These are phyloP conservation scores for Baorangia bicolor DNA, from an alignment of 768 basidiomycete genomes.

Conservation along the genomic window DNA sequence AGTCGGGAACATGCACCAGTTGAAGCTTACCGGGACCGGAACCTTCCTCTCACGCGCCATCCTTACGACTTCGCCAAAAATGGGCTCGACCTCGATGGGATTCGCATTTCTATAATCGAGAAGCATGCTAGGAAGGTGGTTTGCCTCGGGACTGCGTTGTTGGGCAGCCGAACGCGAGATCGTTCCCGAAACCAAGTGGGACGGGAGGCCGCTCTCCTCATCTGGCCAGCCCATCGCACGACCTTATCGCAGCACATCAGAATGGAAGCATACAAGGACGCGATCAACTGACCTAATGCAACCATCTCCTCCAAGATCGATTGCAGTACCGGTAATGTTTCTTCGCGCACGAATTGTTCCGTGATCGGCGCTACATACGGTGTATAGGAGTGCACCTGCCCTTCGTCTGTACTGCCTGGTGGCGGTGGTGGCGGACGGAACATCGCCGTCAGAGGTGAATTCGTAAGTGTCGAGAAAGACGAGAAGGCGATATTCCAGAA, in stretches of 20 bases:
- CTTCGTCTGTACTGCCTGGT: slow-evolving; percentile 1
- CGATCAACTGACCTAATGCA: slow-evolving; percentile 34
- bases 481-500: slow-evolving; percentile 63
- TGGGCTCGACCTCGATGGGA: slow-evolving; percentile 68
- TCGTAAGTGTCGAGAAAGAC: slow-evolving; percentile 49
- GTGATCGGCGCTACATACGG: slow-evolving; percentile 43
- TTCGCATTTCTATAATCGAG: slow-evolving; percentile 48
- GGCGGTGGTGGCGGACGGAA: slow-evolving; percentile 45
- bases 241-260: slow-evolving; percentile 9
- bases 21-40: slow-evolving; percentile 11
- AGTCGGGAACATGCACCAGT: background rate
- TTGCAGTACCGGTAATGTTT: slow-evolving; percentile 48
- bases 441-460: slow-evolving; percentile 48
- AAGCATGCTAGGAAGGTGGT: slow-evolving; percentile 60
- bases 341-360: slow-evolving; percentile 39
- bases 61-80: slow-evolving; percentile 52
- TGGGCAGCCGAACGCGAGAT: slow-evolving; percentile 39
- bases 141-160: slow-evolving; percentile 43
- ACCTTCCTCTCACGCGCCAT: slow-evolving; percentile 18
- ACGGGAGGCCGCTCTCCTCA: slow-evolving; percentile 45
- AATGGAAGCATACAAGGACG: background rate
- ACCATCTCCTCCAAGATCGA: slow-evolving; percentile 47
- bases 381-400: slow-evolving; percentile 33
- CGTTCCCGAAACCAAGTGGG: slow-evolving; percentile 38
- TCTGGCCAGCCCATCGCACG: slow-evolving; percentile 41